Evolutionary conservation across 257 asterid genomes (phyloP), one percentile per base, ranked within the genome.

Genomic region (Verbena officinalis): DNA sequence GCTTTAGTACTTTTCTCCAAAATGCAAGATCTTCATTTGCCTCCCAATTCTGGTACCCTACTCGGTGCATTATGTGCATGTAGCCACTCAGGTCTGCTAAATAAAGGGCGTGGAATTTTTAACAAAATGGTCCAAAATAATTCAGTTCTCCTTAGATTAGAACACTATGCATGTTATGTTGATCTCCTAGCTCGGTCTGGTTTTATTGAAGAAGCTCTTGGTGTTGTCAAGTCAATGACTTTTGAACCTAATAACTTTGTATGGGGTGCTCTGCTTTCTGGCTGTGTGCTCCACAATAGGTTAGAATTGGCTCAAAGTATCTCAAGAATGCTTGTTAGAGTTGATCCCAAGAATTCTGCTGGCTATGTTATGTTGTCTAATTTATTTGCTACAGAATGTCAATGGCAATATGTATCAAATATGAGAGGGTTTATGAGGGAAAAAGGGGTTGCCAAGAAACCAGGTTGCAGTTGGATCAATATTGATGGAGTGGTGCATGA

Each of bases 351-450:
- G 52, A 90, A 82, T 54, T 90, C 96, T 19, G 95, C 71, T 27
- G 97, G 96, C 40, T 87, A 87, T 69, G 91, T 90, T 17, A 75
- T 87, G 94, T 24, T 85, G 55, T 90, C 97, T 7, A 90, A 90
- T 73, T 78, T 90, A 20, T 73, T 85, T 11, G 96, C 94, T 36
- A 64, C 74, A 7, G 91, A 80, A 74, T 50, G 64, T 53, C 75
- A 72, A 10, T 88, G 94, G 91, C 61, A 76, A 4, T 67, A 68
- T 42, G 93, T 87, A 16, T 66, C 75, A 42, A 82, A 75, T 45
- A 50, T 83, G 77, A 81, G 95, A 70, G 72, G 69, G 52, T 50
- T 67, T 12, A 89, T 89, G 95, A 83, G 71, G 83, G 90, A 73
- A 39, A 87, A 75, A 55, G 86, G 91, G 44, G 89, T 87, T 4